Evolutionary conservation across 768 basidiomycete species (phyloP).

Genomic region (Dioszegia crocea): DNA sequence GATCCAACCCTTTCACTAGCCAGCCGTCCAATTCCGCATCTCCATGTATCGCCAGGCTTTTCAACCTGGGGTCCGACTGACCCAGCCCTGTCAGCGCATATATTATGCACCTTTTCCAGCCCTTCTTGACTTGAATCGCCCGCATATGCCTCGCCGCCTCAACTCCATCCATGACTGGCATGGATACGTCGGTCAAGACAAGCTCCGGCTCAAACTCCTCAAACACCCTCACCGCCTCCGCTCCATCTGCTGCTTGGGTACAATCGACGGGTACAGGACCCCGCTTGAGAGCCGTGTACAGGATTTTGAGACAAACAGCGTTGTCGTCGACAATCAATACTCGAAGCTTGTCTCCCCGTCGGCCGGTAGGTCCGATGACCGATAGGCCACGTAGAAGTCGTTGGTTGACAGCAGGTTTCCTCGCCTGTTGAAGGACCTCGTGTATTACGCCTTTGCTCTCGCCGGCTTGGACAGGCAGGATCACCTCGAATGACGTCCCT

Average conservation of each 20-base stretch:
- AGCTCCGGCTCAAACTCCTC: conserved; percentile 23
- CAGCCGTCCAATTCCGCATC: conserved; percentile 33
- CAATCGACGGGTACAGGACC: conserved; percentile 5
- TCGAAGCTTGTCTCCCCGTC: conserved; percentile 1
- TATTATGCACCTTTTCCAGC: conserved; percentile 10
- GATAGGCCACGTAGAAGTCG: no score
- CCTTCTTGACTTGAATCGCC: conserved; percentile 4
- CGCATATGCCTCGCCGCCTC: conserved; percentile 28
- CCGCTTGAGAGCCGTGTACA: conserved; percentile 15
- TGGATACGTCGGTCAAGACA: conserved; percentile 35
- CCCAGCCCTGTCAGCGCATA: conserved; percentile 41
- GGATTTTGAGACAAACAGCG: conserved; percentile 26
- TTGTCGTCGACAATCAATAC: conserved; percentile 39
- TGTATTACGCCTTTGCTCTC: neutral
- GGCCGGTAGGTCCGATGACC: neutral
- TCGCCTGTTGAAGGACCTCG: neutral
- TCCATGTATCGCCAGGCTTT: conserved; percentile 23
- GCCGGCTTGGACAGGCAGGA: conserved; percentile 14
- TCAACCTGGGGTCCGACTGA: conserved; percentile 30
- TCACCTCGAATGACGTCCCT: conserved; percentile 25
- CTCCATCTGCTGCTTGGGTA: conserved; percentile 21
- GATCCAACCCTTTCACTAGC: conserved; percentile 37
- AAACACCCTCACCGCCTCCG: conserved; percentile 26
- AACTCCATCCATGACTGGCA: conserved; percentile 42
- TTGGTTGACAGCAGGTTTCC: neutral